Conservation (phyloP, 176 grass and related monocot genomes). For the Rhynchospora pubera region DNA sequence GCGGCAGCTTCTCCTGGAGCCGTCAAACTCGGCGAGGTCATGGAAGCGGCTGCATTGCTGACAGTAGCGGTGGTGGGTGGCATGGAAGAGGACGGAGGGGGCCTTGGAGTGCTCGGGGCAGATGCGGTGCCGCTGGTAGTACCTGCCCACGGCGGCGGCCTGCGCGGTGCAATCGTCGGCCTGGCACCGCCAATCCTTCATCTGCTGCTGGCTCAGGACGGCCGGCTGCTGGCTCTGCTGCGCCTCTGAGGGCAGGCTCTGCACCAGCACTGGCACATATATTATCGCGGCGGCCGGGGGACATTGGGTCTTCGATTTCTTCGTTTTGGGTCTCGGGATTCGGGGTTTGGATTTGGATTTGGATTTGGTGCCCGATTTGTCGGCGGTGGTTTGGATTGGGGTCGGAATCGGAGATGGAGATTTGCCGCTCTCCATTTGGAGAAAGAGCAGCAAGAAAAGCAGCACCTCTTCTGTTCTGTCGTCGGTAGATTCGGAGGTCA, state of each 20-base stretch:
- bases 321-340: slow-evolving; percentile 1
- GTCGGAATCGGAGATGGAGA: neutral
- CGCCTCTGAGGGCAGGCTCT: neutral
- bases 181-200: slow-evolving; percentile 24
- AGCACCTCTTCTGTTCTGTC: too few species aligned
- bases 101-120: slow-evolving; percentile 22
- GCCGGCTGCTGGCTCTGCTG: neutral
- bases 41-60: slow-evolving; percentile 26
- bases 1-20: slow-evolving; percentile 19
- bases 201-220: neutral
- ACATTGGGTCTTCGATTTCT: slow-evolving; percentile 2
- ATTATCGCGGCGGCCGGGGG: neutral
- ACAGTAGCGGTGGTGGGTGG: slow-evolving; percentile 7
- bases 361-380: neutral
- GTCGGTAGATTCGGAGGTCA: too few species aligned
- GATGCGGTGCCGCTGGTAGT: slow-evolving; percentile 13
- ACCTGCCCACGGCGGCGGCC: neutral
- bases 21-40: slow-evolving; percentile 15
- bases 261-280: slow-evolving; percentile 8
- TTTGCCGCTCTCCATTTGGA: slow-evolving; percentile 7
- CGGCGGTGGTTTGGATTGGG: too few species aligned
- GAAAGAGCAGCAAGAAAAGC: too few species aligned
- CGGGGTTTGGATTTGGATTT: neutral
- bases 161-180: neutral
- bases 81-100: slow-evolving; percentile 5